Percentiles rank a stretch among this genome's conserved stretches.
Conservation (phyloP, 805 yeast species). For the Hanseniaspora clermontiae region DNA sequence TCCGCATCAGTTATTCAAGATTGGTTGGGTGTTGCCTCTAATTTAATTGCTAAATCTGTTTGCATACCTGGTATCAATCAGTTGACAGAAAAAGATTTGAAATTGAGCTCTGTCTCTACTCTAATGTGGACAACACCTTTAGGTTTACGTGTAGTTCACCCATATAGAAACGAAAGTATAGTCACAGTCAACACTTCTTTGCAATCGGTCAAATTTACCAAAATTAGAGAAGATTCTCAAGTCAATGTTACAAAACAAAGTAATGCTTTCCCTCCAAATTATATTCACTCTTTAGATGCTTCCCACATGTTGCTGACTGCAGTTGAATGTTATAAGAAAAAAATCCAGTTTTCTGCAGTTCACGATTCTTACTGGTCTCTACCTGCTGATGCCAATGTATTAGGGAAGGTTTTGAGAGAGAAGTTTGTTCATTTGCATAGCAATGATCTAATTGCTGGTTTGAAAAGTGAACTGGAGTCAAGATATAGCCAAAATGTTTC, state of each 20-base stretch:
- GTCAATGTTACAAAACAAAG: conserved; percentile 84
- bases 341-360: conserved; percentile 77
- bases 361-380: conserved; percentile 99
- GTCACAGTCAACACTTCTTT: conserved; percentile 65
- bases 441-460: conserved; percentile 53
- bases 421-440: conserved; percentile 69
- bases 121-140: conserved; percentile 97
- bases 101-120: conserved; percentile 41
- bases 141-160: conserved; percentile 93
- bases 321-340: conserved; percentile 50
- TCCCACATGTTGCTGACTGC: conserved; percentile 93
- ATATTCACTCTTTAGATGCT: conserved; percentile 88
- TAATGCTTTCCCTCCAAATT: conserved; percentile 92
- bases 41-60: conserved; percentile 62
- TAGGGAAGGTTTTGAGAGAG: conserved; percentile 61
- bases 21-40: conserved; percentile 86
- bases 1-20: conserved; percentile 94
- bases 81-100: conserved; percentile 29
- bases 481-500: conserved; percentile 66
- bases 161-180: conserved; percentile 61
- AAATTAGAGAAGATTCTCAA: conserved; percentile 72
- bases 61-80: conserved; percentile 47
- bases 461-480: conserved; percentile 66
- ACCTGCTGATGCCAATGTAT: conserved; percentile 62
- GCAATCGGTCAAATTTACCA: conserved; percentile 75